Evolutionary conservation across 2,329 filamentous ascomycete genomes (phyloP).

Genomic region (Hyphodiscus sp.): DNA sequence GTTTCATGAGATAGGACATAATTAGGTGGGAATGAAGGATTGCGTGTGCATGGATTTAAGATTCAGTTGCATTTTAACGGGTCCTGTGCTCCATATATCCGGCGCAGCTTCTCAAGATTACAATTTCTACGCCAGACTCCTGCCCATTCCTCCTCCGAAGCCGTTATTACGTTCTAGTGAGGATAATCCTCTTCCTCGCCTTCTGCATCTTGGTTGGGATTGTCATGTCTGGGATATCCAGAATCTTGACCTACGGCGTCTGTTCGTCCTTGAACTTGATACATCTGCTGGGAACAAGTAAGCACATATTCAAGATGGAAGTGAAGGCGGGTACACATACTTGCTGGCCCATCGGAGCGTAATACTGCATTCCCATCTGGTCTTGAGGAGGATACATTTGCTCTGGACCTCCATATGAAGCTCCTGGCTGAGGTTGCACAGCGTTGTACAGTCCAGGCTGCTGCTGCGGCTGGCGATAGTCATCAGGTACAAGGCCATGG

Average conservation of each 20-base stretch:
- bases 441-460: constrained; percentile 65
- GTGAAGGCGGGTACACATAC: constrained; percentile 37
- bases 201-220: constrained; percentile 38
- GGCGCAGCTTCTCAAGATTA: too few relatives aligned
- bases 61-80: too few relatives aligned
- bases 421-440: constrained; percentile 60
- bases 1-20: constrained; percentile 54
- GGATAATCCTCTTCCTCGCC: constrained; percentile 39
- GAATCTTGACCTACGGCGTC: constrained; percentile 33
- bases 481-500: constrained; percentile 61
- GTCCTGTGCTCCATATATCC: too few relatives aligned
- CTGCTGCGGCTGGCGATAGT: constrained; percentile 70
- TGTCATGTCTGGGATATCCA: constrained; percentile 33
- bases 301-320: constrained; percentile 20
- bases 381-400: constrained; percentile 59
- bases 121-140: too few relatives aligned
- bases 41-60: constrained; percentile 1
- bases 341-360: constrained; percentile 53
- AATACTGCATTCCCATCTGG: constrained; percentile 70
- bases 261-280: constrained; percentile 33
- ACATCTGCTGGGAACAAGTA: constrained; percentile 31
- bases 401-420: constrained; percentile 70
- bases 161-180: constrained; percentile 16
- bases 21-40: not conserved
- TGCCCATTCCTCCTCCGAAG: constrained; percentile 2